Evolutionary conservation across 2,329 filamentous ascomycete genomes (phyloP), one percentile per base, ranked within the genome.

Genomic region (Ceratocystiopsis minuta): DNA sequence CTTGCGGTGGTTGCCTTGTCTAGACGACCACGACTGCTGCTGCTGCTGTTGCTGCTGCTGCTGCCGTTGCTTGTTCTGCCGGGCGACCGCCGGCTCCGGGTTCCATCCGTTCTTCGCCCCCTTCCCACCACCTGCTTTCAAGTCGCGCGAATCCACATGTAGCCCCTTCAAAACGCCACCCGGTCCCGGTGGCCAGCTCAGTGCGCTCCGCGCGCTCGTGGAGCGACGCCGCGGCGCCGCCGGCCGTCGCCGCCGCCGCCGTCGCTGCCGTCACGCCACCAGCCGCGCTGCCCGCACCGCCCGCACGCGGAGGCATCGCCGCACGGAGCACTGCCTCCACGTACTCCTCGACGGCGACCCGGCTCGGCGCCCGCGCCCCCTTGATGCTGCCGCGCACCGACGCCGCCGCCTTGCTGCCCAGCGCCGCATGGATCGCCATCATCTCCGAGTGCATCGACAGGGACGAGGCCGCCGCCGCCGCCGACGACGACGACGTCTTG

Each of bases 401-500:
- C 20, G 20, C 7, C n/a, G 38, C 38, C 5, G 38, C 31, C 38
- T 59, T 60, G 48, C 57, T 61, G 40, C 62, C 55, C 41, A 69
- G 60, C 36, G 66, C 65, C 24, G 62, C 63, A 50, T 65, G 61
- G 51, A 72, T 67, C 24, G 66, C 67, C 64, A 69, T 69, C 65
- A 70, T 70, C 57, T 70, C 66, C 4, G 63, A 63, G 49, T 71
- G 67, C 64, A 71, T 68, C 15, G 59, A 65, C 16, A 71, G 55
- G 11, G 61, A 20, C 20, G 20, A 20, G 4, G 20, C 58, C 28
- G 55, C 55, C 15, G 20, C 20, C 7, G 20, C 7, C 20, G 20
- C 4, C 20, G 7, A 20, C 4, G 20, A 20, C 20, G 20, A 20
- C 20, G 20, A 20, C 20, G 20, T 20, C 20, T 20, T 20, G 20